phyloP scores from a whole-genome alignment of 2,329 filamentous ascomycete species.

The Pestalotiopsis sp. region DNA sequence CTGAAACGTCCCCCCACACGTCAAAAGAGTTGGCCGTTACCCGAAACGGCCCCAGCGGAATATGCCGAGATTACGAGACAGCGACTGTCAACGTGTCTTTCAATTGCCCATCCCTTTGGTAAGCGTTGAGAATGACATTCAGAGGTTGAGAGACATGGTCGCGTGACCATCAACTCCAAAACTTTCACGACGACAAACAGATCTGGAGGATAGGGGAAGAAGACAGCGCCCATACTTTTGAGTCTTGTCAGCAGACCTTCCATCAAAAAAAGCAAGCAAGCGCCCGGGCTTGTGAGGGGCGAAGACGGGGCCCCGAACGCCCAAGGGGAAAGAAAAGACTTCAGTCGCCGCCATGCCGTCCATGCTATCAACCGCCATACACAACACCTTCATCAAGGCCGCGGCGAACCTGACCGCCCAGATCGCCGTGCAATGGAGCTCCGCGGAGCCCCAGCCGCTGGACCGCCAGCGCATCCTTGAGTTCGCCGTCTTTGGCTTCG shows the following conservation, averaged over 20 bases:
- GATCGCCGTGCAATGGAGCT: conserved; percentile 14
- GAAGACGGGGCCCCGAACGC: neutral
- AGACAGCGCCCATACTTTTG: neutral
- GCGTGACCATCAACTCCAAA: neutral
- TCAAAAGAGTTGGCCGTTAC: neutral
- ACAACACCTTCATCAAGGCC: conserved; percentile 16
- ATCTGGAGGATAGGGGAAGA: neutral
- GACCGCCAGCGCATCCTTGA: conserved; percentile 36
- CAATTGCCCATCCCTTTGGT: neutral
- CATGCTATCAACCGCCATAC: conserved; percentile 14
- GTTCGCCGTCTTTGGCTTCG: conserved; percentile 36
- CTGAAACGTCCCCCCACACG: neutral
- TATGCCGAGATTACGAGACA: conserved; percentile 9
- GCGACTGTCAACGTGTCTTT: conserved; percentile 8
- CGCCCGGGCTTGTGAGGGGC: neutral
- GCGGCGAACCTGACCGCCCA: conserved; percentile 17
- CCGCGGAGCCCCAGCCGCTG: conserved; percentile 15
- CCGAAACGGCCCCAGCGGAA: neutral
- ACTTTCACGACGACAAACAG: neutral
- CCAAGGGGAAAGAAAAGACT: neutral
- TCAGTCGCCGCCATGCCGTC: conserved; percentile 15
- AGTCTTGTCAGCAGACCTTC: neutral
- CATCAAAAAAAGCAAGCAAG: neutral
- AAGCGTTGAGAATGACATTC: neutral
- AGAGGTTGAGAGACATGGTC: neutral